Evolutionary conservation across 2,329 filamentous ascomycete species (phyloP), one percentile per base, ranked within the genome.

Genomic region (Curvularia hawaiiensis): DNA sequence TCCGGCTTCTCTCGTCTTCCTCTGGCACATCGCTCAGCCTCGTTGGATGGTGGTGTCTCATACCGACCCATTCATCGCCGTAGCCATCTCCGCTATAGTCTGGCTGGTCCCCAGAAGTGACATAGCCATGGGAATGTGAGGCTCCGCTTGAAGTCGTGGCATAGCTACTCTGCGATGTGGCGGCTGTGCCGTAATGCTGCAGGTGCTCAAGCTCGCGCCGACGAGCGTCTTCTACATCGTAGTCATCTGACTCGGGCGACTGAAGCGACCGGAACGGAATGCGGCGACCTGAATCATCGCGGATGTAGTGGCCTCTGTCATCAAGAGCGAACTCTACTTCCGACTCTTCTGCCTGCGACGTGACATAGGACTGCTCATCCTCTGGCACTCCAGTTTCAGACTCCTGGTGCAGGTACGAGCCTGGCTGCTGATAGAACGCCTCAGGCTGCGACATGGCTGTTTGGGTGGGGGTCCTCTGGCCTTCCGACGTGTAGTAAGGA

Each of bases 171-270:
- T 60, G 73, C 51, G 64, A 75, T 35, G 63, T 69, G 20, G 69
- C 64, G 38, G 71, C 62, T 6, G 74, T 70, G 41, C 79, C 79
- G 57, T 83, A 83, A 44, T 75, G 75, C 45, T 78, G 77, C 26
- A 79, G 69, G 52, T 80, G 79, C 60, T 80, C 78, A n/a, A 78
- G 73, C 66, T 83, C 81, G 9, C 78, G 77, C 9, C 78, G 79
- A 2, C 79, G 76, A 59, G 83, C 82, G 35, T 82, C 82, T 47
- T 79, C 76, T 16, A 81, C 81, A 47, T 85, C 83, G 62, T 83
- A 85, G 52, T 86, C 84, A 45, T 86, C 83, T n/a, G 72, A 74
- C 38, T 73, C 68, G 51, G 67, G 70, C 22, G 69, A 68, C 28
- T 68, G 73, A 11, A 75, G 62, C 12, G 67, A 62, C 39, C 71